phyloP scores from a whole-genome alignment of 225 moss, liverwort and hornwort species.

The Pseudisothecium myosuroides region DNA sequence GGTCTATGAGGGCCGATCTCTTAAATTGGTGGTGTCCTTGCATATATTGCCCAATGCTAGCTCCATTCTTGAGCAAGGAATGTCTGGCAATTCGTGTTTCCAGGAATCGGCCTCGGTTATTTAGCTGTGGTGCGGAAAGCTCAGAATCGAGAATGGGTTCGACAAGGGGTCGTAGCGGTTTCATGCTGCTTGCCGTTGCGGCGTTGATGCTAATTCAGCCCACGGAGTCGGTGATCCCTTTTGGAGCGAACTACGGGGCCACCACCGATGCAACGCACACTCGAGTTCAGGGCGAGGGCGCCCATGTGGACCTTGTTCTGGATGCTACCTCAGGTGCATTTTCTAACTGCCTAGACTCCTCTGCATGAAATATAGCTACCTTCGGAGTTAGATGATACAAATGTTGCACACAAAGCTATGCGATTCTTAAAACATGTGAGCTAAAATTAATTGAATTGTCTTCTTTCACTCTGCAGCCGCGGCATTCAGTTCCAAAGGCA shows the following conservation, averaged over 20 bases:
- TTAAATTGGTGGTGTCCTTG: not conserved
- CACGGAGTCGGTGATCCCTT: not conserved
- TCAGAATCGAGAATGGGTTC: slow-evolving; percentile 1
- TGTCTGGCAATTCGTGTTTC: not conserved
- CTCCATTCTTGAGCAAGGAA: not conserved
- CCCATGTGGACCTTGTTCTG: slow-evolving; percentile 24
- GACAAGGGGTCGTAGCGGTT: not conserved
- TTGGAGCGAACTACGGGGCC: slow-evolving; percentile 20
- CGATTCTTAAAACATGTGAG: not conserved
- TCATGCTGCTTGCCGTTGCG: not conserved
- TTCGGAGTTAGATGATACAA: not conserved
- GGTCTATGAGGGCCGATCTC: too few species aligned
- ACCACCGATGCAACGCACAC: slow-evolving; percentile 21
- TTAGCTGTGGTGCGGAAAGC: not conserved
- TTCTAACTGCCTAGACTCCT: not conserved
- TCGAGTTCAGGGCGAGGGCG: slow-evolving; percentile 1
- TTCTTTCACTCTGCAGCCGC: slow-evolving; percentile 32
- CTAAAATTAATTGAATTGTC: not conserved
- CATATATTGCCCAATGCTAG: not conserved
- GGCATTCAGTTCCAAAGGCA: slow-evolving; percentile 51
- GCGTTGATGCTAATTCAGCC: not conserved
- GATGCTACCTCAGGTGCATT: slow-evolving; percentile 18
- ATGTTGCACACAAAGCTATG: not conserved
- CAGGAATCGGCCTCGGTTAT: not conserved
- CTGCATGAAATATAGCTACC: not conserved